phyloP scores from a whole-genome alignment of 192 early-diverging fungal genomes.

The Cetraspora pellucida region DNA sequence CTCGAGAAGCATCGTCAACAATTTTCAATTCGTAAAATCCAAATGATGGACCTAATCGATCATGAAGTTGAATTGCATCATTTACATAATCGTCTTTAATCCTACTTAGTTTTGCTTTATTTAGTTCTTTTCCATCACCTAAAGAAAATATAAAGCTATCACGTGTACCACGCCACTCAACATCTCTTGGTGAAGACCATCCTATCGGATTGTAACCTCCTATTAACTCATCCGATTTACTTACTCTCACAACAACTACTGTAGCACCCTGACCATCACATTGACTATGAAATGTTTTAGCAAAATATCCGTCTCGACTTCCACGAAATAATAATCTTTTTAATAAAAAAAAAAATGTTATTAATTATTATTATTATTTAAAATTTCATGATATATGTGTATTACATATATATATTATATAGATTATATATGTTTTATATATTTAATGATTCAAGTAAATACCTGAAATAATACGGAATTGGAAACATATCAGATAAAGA shows the following conservation, averaged over 20 bases:
- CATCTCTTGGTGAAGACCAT: constrained; percentile 26
- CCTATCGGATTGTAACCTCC: constrained; percentile 35
- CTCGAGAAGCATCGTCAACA: constrained; percentile 22
- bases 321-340: constrained; percentile 29
- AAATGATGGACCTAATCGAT: constrained; percentile 32
- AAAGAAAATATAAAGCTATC: constrained; percentile 36
- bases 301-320: constrained; percentile 32
- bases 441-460: background rate
- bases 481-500: background rate
- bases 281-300: constrained; percentile 27
- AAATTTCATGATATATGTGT: too few relatives aligned
- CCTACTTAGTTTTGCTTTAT: constrained; percentile 4
- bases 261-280: constrained; percentile 30
- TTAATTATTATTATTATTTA: constrained; percentile 5
- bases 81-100: constrained; percentile 16
- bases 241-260: constrained; percentile 28
- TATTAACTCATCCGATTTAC: constrained; percentile 19
- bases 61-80: constrained; percentile 32
- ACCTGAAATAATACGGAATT: constrained; percentile 28
- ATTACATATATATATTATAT: background rate
- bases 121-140: background rate
- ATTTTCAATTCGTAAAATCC: constrained; percentile 36
- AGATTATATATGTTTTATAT: too few relatives aligned
- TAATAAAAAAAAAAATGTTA: background rate
- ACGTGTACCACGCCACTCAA: constrained; percentile 28